Evolutionary conservation across 2,329 filamentous ascomycete species (phyloP).

Genomic region (Diaporthe humulicola): DNA sequence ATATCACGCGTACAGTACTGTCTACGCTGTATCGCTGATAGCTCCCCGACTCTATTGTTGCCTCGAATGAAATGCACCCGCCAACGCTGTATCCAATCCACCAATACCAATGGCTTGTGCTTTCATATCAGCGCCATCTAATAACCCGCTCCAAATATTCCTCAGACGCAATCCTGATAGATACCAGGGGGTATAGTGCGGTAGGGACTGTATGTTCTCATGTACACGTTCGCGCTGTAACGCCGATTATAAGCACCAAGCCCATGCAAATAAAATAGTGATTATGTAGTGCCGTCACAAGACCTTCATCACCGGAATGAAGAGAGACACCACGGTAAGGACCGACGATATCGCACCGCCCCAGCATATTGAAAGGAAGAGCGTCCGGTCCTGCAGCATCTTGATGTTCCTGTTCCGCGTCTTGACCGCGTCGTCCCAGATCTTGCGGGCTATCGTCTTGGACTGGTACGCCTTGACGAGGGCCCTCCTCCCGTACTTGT

Average conservation of each 20-base stretch:
- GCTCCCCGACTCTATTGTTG: background rate
- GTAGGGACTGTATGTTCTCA: slow-evolving; percentile 17
- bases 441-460: slow-evolving; percentile 45
- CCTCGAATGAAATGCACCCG: background rate
- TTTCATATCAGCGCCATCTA: background rate
- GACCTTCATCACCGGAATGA: slow-evolving; percentile 44
- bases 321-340: slow-evolving; percentile 48
- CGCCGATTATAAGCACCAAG: background rate
- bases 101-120: background rate
- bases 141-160: slow-evolving; percentile 2
- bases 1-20: background rate
- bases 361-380: slow-evolving; percentile 51
- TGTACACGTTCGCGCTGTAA: background rate
- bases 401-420: slow-evolving; percentile 50
- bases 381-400: slow-evolving; percentile 51
- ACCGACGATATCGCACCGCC: slow-evolving; percentile 48
- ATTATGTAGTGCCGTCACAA: background rate
- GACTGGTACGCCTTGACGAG: slow-evolving; percentile 48
- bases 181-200: slow-evolving; percentile 20
- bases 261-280: background rate
- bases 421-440: slow-evolving; percentile 48
- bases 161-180: slow-evolving; percentile 24
- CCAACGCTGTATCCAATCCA: background rate
- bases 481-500: slow-evolving; percentile 48
- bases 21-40: background rate